Evolutionary conservation across 2,329 filamentous ascomycete species (phyloP).

Genomic region (Talaromyces amestolkiae): DNA sequence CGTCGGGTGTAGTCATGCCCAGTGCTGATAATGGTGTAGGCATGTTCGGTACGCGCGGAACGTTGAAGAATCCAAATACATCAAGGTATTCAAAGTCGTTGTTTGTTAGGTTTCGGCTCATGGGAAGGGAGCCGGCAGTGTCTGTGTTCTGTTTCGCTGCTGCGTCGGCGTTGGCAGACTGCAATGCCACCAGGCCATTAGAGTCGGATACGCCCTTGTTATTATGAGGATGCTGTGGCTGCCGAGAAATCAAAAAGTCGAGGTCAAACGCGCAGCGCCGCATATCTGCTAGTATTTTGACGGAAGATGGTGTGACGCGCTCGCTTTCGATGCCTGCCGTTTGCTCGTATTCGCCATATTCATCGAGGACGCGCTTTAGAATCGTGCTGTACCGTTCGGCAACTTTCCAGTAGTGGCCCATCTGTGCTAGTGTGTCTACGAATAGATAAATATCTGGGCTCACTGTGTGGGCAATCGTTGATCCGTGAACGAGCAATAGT

Average conservation of each 20-base stretch:
- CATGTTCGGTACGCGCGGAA: conserved; percentile 64
- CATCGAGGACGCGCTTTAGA: conserved; percentile 78
- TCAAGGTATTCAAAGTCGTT: conserved; percentile 89
- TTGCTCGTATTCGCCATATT: conserved; percentile 75
- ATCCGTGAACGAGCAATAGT: conserved; percentile 82
- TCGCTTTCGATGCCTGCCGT: conserved; percentile 60
- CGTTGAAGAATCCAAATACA: conserved; percentile 93
- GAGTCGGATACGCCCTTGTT: background rate
- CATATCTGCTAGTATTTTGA: conserved; percentile 89
- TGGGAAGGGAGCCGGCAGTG: background rate
- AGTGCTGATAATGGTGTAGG: conserved; percentile 25
- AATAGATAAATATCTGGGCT: conserved; percentile 77
- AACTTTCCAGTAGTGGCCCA: conserved; percentile 83
- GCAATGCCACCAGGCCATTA: conserved; percentile 22
- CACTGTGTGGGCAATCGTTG: conserved; percentile 80
- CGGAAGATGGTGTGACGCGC: conserved; percentile 73
- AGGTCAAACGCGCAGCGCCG: conserved; percentile 84
- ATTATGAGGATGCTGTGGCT: conserved; percentile 52
- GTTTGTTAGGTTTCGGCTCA: conserved; percentile 11
- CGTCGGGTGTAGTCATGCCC: background rate
- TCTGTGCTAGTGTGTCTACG: conserved; percentile 74
- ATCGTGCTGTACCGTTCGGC: conserved; percentile 77
- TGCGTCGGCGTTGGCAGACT: conserved; percentile 21
- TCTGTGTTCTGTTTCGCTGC: conserved; percentile 16
- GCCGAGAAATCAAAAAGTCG: conserved; percentile 82